These are phyloP conservation scores for Lepidium africanum DNA, from an alignment of 345 rosid species.

Conservation along the genomic window DNA sequence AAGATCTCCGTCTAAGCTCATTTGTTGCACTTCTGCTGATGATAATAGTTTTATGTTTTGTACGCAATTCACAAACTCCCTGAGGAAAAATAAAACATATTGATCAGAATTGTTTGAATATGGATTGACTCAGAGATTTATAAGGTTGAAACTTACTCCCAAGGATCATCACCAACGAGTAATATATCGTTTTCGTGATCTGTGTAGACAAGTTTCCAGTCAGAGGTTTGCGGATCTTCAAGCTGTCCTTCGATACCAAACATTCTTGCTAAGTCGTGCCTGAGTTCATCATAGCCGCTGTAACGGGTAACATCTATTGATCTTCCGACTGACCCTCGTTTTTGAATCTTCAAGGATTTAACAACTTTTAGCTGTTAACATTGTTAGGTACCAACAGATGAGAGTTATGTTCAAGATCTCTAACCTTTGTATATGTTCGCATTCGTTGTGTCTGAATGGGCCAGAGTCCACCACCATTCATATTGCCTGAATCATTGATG, in stretches of 20 bases:
- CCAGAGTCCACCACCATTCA: slow-evolving; percentile 77
- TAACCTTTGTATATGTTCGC: slow-evolving; percentile 93
- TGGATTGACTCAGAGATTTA: not conserved
- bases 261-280: slow-evolving; percentile 87
- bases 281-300: slow-evolving; percentile 72
- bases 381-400: not conserved
- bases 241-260: slow-evolving; percentile 95
- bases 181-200: slow-evolving; percentile 93
- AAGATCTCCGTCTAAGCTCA: slow-evolving; percentile 91
- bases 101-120: not conserved
- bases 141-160: slow-evolving; percentile 67
- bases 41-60: slow-evolving; percentile 91
- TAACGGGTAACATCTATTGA: slow-evolving; percentile 89
- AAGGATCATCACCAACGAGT: slow-evolving; percentile 97
- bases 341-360: slow-evolving; percentile 66
- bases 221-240: slow-evolving; percentile 85
- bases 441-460: slow-evolving; percentile 75
- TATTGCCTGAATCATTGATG: slow-evolving; percentile 59
- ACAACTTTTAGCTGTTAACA: not conserved
- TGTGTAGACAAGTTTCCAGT: slow-evolving; percentile 87
- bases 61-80: slow-evolving; percentile 56
- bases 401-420: not conserved
- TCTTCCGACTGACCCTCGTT: slow-evolving; percentile 95
- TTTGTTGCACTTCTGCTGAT: slow-evolving; percentile 85
- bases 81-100: slow-evolving; percentile 2